Evolutionary conservation across 2,329 filamentous ascomycete genomes (phyloP).

Genomic region (Biscogniauxia mediterranea): DNA sequence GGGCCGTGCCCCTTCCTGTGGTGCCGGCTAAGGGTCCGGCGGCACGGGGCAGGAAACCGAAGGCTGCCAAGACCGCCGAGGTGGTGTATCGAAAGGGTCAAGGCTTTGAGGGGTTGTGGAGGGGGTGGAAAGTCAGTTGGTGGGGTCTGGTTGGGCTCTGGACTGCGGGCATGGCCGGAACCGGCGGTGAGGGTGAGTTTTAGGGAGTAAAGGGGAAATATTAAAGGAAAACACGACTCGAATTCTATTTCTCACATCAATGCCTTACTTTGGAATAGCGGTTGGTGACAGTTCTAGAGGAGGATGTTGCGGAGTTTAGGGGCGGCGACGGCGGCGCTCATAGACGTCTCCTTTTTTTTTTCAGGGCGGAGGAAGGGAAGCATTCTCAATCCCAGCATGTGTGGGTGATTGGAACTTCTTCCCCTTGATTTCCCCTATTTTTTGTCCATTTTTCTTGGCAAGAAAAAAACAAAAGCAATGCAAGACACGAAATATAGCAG

Average conservation of each 20-base stretch:
- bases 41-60: slow-evolving; percentile 29
- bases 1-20: slow-evolving; percentile 39
- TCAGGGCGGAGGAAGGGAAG: too few relatives aligned
- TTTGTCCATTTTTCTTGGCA: too few relatives aligned
- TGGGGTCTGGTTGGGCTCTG: slow-evolving; percentile 75
- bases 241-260: slow-evolving; percentile 1
- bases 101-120: slow-evolving; percentile 65
- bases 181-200: slow-evolving; percentile 60
- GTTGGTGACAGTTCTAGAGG: too few relatives aligned
- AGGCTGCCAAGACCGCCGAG: slow-evolving; percentile 37
- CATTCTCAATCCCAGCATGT: too few relatives aligned
- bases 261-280: not conserved
- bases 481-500: too few relatives aligned
- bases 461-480: too few relatives aligned
- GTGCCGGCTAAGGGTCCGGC: slow-evolving; percentile 23
- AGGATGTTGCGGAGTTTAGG: too few relatives aligned
- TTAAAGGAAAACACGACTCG: not conserved
- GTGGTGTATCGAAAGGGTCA: slow-evolving; percentile 59
- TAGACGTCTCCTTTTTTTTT: too few relatives aligned
- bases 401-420: too few relatives aligned
- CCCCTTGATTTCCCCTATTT: too few relatives aligned
- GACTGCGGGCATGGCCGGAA: slow-evolving; percentile 64
- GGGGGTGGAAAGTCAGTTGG: slow-evolving; percentile 76
- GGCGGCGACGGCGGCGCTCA: too few relatives aligned
- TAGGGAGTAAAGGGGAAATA: slow-evolving; percentile 23